Base-by-base conservation (phyloP, 2,329 filamentous ascomycete species). In the Pleomassaria siparia region DNA sequence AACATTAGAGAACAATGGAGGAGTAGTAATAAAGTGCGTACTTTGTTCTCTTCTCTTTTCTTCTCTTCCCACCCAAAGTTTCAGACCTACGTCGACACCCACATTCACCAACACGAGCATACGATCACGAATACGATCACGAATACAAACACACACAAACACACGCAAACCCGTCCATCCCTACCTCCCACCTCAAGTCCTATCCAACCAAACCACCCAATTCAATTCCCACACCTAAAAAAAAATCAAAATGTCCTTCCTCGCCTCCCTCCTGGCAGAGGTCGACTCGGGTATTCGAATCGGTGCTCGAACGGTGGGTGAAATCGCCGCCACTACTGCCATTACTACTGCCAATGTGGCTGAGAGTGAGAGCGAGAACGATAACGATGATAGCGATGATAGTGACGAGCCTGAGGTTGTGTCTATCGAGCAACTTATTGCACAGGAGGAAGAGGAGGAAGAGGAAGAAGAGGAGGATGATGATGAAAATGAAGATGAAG, bases 181-280 rank as follows among this genome's bases (percentile, higher is more conserved):
- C n/a, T n/a, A n/a, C n/a, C n/a, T n/a, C n/a, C n/a, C n/a, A n/a
- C n/a, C 32, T 18, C 32, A 35, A 35, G 32, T 12, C 18, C 6
- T 18, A 6, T 20, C 32, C 7, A 32, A 6, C 5, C 15, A 35
- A 9, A 35, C 32, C 9, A 7, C 32, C 20, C 32, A 36, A 21
- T 21, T 21, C 32, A 3, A 36, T 7, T 36, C 16, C 35, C 18
- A 32, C n/a, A 15, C 24, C 20, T 24, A 18, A 24, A 22, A 6
- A 22, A 4, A 18, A 37, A 22, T 15, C 20, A 37, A 37, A 37
- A 37, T 37, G 35, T 22, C 35, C 35, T 24, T 22, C 35, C 11
- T 37, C n/a, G 35, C 35, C n/a, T 36, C 35, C 20, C 35, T 37
- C 11, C 35, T 37, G 18, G 35, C 35, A 4, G 35, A 37, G 24